Conservation (phyloP, 352 stramenopile species). For the Poterioochromonas sp. region DNA sequence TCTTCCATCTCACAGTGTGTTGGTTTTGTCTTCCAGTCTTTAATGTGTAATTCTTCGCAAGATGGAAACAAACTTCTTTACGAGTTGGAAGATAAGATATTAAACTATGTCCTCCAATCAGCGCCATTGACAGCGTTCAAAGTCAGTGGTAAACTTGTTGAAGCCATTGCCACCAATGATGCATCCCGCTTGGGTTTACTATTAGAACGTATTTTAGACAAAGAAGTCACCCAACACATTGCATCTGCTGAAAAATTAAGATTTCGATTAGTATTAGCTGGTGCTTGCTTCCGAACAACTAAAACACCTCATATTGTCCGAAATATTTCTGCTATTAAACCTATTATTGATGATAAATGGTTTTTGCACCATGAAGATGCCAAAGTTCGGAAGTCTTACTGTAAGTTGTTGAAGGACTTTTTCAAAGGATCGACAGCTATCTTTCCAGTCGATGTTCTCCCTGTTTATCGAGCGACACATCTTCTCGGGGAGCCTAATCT, state of each 20-base stretch:
- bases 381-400: background rate
- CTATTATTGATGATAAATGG: background rate
- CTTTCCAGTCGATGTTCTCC: background rate
- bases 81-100: background rate
- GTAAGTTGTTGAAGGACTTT: conserved; percentile 30
- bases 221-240: background rate
- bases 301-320: background rate
- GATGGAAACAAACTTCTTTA: background rate
- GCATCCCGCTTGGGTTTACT: background rate
- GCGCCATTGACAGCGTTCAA: conserved; percentile 5
- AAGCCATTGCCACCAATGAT: background rate
- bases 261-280: conserved; percentile 1
- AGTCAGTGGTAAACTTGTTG: conserved; percentile 16
- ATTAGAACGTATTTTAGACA: background rate
- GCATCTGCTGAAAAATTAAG: background rate
- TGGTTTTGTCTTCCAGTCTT: background rate
- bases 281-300: background rate
- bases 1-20: background rate
- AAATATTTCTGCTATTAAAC: background rate
- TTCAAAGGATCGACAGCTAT: conserved; percentile 1
- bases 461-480: background rate
- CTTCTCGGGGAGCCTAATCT: background rate
- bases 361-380: conserved; percentile 17
- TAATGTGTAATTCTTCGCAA: background rate
- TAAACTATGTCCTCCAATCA: background rate